A percentile compares a stretch with the other conserved stretches of the same genome.
These are phyloP conservation scores for Wickerhamiella nectarea DNA, from an alignment of 805 yeast species.

Conservation along the genomic window DNA sequence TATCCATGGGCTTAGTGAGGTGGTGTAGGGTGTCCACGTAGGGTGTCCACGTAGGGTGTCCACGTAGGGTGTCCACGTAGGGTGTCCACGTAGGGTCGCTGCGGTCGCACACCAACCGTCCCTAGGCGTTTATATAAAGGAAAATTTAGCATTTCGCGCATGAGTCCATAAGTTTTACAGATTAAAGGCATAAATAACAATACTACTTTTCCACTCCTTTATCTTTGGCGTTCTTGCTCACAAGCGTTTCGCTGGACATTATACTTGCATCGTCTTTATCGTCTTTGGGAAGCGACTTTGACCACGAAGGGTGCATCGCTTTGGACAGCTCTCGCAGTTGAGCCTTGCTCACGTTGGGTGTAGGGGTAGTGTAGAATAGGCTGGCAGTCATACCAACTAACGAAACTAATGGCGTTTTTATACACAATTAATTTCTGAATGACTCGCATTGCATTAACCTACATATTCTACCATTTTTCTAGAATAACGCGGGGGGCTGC, in stretches of 20 bases:
- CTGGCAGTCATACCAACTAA: not conserved
- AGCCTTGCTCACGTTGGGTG: not conserved
- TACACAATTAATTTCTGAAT: too few species aligned
- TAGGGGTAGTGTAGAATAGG: slow-evolving; percentile 3
- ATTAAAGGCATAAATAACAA: too few species aligned
- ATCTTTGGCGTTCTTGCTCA: not conserved
- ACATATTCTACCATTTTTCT: too few species aligned
- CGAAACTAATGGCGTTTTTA: too few species aligned
- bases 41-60: not conserved
- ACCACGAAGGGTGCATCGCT: not conserved
- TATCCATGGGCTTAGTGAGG: slow-evolving; percentile 6
- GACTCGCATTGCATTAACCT: not conserved
- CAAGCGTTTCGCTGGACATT: not conserved
- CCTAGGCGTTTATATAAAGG: too few species aligned
- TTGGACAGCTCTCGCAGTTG: not conserved
- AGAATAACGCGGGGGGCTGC: too few species aligned
- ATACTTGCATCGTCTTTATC: not conserved
- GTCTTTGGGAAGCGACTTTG: not conserved
- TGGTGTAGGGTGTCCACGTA: not conserved
- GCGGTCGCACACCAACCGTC: too few species aligned
- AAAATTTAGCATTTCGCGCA: too few species aligned
- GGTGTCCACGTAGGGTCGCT: too few species aligned
- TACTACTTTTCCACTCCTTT: too few species aligned
- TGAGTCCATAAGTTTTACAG: too few species aligned
- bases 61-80: too few species aligned